phyloP scores from a whole-genome alignment of 768 basidiomycete genomes.

The Rhodosporidiobolus odoratus region DNA sequence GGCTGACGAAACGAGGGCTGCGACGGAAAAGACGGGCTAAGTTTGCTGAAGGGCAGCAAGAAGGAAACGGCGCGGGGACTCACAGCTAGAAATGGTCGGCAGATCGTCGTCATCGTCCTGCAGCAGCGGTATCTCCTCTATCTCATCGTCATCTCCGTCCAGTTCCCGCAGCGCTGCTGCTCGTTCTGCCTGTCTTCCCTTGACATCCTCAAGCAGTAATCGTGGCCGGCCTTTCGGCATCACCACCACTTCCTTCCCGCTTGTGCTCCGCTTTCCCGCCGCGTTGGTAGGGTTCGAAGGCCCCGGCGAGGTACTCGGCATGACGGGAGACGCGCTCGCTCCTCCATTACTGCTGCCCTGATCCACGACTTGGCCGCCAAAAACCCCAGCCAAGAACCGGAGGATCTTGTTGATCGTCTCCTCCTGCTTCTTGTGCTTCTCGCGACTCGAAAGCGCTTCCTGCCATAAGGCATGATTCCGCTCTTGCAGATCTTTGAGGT shows the following conservation, averaged over 20 bases:
- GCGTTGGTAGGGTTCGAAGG: neutral
- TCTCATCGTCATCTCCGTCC: conserved; percentile 43
- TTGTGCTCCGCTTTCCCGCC: neutral
- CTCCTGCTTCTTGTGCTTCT: conserved; percentile 82
- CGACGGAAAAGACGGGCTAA: neutral
- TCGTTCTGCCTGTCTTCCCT: conserved; percentile 45
- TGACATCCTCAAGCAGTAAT: conserved; percentile 50
- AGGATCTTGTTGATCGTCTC: conserved; percentile 94
- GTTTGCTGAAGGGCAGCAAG: neutral
- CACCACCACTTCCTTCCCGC: conserved; percentile 4
- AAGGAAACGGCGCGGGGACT: too few relatives aligned
- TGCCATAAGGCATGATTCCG: conserved; percentile 90
- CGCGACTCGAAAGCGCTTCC: conserved; percentile 71
- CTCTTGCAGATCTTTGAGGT: conserved; percentile 78
- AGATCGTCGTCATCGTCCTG: conserved; percentile 15
- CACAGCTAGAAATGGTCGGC: conserved; percentile 31
- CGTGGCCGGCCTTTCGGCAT: conserved; percentile 38
- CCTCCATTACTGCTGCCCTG: too few relatives aligned
- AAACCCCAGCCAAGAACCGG: conserved; percentile 88
- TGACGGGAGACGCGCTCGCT: neutral
- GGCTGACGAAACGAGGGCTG: neutral
- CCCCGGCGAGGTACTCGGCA: neutral
- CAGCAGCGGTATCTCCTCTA: conserved; percentile 35
- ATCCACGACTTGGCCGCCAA: conserved; percentile 49
- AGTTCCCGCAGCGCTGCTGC: conserved; percentile 17